Conservation (phyloP, 1,139 yeast genomes). For the Blastobotrys niveus region DNA sequence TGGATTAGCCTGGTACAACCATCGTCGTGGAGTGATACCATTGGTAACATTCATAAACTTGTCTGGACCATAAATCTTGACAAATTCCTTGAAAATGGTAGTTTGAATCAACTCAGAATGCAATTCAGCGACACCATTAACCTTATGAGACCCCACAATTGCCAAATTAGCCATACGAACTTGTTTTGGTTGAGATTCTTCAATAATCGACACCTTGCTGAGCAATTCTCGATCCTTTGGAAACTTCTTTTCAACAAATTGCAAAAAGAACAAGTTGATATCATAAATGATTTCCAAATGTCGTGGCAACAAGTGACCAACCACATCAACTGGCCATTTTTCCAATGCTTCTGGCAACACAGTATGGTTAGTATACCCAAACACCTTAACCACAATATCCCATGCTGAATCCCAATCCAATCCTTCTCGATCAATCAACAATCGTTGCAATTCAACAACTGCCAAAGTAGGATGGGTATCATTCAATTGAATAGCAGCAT, state of each 20-base stretch:
- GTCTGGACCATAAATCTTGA: constrained; percentile 68
- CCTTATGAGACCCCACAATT: constrained; percentile 86
- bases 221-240: constrained; percentile 63
- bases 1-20: constrained; percentile 94
- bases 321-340: constrained; percentile 85
- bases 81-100: constrained; percentile 87
- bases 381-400: constrained; percentile 72
- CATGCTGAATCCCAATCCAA: constrained; percentile 81
- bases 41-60: constrained; percentile 90
- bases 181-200: constrained; percentile 72
- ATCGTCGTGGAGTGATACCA: constrained; percentile 94
- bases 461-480: constrained; percentile 96
- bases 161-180: constrained; percentile 93
- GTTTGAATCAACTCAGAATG: constrained; percentile 88
- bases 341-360: constrained; percentile 93
- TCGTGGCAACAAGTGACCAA: constrained; percentile 77
- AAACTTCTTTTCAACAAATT: constrained; percentile 66
- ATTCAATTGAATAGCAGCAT: constrained; percentile 86
- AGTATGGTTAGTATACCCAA: constrained; percentile 92
- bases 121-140: constrained; percentile 92
- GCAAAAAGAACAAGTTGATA: constrained; percentile 73
- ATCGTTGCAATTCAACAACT: constrained; percentile 81
- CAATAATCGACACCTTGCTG: constrained; percentile 72
- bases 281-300: constrained; percentile 89
- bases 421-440: constrained; percentile 76